Evolutionary conservation across 768 basidiomycete genomes (phyloP), one percentile per base, ranked within the genome.

Genomic region (Boletus vinaceobasis): DNA sequence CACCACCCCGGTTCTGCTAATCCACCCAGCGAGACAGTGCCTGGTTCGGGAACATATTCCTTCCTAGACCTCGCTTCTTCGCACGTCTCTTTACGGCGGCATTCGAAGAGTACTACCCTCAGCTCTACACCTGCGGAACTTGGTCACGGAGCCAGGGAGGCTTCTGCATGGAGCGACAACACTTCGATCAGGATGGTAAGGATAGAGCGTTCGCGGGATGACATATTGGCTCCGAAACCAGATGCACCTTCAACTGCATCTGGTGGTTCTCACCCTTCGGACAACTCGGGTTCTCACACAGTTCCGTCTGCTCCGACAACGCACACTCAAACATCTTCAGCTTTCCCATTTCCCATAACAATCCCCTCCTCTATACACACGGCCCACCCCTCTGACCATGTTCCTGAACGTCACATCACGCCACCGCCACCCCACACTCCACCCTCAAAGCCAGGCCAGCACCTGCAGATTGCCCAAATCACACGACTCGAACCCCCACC

Each of bases 331-430:
- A 46, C 56, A 27, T 65, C 69, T n/a, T 60, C 61, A 11, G 37
- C 63, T 14, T 80, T 80, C 59, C 78, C 77, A 7, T 78, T 79
- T 53, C 75, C 78, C 27, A 65, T 80, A 33, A 72, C 77, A 8
- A 73, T 82, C 8, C 74, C 79, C 4, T 60, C 77, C 10, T 78
- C 79, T 1, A 64, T 74, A 5, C 65, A 78, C 50, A 55, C 67
- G 49, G 58, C 46, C 27, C 62, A 61, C 21, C 61, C 61, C 13
- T 48, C 59, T 31, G 60, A 55, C 27, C 26, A 23, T 33, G 56
- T 55, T 27, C 60, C 65, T 52, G 59, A 59, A 43, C 59, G 53
- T 43, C 52, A 49, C 17, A 45, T 57, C 50, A 52, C 63, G 37
- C 56, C 61, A 14, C 62, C 67, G 17, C 50, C 63, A 29, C 51